phyloP scores from a whole-genome alignment of 2,329 filamentous ascomycete species.

The Aspergillus tanneri region DNA sequence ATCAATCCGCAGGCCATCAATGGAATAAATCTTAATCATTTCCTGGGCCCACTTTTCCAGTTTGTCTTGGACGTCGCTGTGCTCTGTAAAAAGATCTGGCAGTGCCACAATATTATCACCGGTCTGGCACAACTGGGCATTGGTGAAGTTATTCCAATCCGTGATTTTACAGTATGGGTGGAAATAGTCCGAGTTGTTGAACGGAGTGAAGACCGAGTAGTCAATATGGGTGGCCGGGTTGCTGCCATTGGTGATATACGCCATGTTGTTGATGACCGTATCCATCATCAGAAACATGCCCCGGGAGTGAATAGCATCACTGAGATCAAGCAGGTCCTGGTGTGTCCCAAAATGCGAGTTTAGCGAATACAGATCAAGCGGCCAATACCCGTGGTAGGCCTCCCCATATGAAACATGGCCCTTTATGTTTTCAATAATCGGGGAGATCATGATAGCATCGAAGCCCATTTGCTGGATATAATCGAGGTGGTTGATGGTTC shows the following conservation, averaged over 20 bases:
- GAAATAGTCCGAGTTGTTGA: slow-evolving; percentile 60
- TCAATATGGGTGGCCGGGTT: slow-evolving; percentile 42
- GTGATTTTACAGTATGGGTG: slow-evolving; percentile 57
- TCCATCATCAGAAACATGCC: slow-evolving; percentile 56
- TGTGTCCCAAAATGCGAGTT: slow-evolving; percentile 52
- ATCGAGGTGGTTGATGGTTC: slow-evolving; percentile 50
- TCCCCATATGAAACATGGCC: slow-evolving; percentile 43
- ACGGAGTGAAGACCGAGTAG: slow-evolving; percentile 55
- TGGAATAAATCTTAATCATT: slow-evolving; percentile 60
- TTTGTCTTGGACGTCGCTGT: slow-evolving; percentile 49
- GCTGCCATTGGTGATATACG: slow-evolving; percentile 30
- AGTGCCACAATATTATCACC: slow-evolving; percentile 57
- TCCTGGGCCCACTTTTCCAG: slow-evolving; percentile 58
- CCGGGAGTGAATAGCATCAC: slow-evolving; percentile 44
- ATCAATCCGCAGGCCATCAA: slow-evolving; percentile 55
- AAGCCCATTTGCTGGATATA: slow-evolving; percentile 54
- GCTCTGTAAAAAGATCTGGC: slow-evolving; percentile 61
- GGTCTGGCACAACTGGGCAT: slow-evolving; percentile 53
- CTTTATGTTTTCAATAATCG: slow-evolving; percentile 42
- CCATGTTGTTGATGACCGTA: slow-evolving; percentile 53
- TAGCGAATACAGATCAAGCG: slow-evolving; percentile 47
- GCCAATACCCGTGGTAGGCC: slow-evolving; percentile 55
- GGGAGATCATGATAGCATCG: slow-evolving; percentile 48
- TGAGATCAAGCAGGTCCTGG: slow-evolving; percentile 49
- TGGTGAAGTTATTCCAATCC: slow-evolving; percentile 54